Percentiles rank a stretch among this genome's conserved stretches.
Evolutionary conservation across 83 land plant genomes (phyloP).

Genomic region (Picea engelmannii): DNA sequence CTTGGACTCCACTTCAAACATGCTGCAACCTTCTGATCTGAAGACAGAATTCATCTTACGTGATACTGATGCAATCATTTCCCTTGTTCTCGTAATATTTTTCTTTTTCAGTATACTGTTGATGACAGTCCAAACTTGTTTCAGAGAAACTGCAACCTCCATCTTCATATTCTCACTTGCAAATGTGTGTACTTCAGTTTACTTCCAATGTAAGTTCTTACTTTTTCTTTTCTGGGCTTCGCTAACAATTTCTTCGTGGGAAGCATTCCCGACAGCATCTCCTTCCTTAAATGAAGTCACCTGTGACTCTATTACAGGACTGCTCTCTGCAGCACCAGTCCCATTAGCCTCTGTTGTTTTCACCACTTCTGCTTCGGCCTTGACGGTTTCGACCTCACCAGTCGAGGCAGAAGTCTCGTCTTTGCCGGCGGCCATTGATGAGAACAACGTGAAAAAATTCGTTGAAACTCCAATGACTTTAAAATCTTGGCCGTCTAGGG

Average conservation of each 20-base stretch:
- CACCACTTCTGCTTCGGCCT: not conserved
- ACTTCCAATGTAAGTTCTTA: not conserved
- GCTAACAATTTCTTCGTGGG: too few relatives aligned
- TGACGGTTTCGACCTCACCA: too few relatives aligned
- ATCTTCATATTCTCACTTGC: not conserved
- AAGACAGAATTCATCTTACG: not conserved
- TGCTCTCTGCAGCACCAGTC: slow-evolving; percentile 4
- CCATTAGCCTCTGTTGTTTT: not conserved
- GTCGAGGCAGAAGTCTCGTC: too few relatives aligned
- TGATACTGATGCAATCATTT: not conserved
- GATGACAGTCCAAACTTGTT: slow-evolving; percentile 6
- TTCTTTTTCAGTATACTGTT: not conserved
- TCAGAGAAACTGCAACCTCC: not conserved
- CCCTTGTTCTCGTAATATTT: not conserved
- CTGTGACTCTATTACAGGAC: not conserved
- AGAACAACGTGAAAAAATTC: too few relatives aligned
- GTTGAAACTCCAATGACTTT: too few relatives aligned
- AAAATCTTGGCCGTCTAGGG: too few relatives aligned
- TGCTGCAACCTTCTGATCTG: not conserved
- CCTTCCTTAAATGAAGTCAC: slow-evolving; percentile 33
- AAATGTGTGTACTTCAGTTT: not conserved
- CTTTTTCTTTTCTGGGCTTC: too few relatives aligned
- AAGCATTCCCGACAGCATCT: slow-evolving; percentile 9
- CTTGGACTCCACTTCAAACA: not conserved
- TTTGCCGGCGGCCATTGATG: too few relatives aligned